Evolutionary conservation across 257 asterid genomes (phyloP).

Genomic region (Forsythia suspensa): DNA sequence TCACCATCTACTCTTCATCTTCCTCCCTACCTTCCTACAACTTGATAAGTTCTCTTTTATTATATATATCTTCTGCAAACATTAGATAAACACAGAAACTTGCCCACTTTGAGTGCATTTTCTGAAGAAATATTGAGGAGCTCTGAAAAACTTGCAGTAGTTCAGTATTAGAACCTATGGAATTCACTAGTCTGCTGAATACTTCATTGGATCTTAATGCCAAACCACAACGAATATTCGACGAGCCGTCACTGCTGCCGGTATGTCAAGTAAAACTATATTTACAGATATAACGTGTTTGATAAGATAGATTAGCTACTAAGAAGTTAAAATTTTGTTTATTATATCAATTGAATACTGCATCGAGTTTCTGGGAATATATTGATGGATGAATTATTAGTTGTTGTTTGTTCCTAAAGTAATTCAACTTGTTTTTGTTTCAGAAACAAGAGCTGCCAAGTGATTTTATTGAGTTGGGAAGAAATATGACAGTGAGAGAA

Average conservation of each 20-base stretch:
- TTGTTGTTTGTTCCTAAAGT: no score
- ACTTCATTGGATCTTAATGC: conserved; percentile 70
- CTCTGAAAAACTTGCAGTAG: background rate
- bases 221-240: conserved; percentile 48
- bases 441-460: conserved; percentile 69
- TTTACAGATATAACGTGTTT: background rate
- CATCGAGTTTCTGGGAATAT: background rate
- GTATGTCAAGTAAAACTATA: conserved; percentile 34
- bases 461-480: conserved; percentile 54
- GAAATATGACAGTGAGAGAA: conserved; percentile 31
- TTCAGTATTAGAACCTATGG: conserved; percentile 41
- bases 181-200: conserved; percentile 61
- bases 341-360: no score
- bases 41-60: conserved; percentile 11
- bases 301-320: background rate
- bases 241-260: conserved; percentile 36
- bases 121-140: background rate
- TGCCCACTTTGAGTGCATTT: background rate
- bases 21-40: conserved; percentile 43
- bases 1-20: conserved; percentile 25
- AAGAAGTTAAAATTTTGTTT: background rate
- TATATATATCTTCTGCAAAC: background rate
- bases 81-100: background rate
- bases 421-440: background rate
- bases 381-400: background rate